Base-by-base conservation (phyloP, 116 monocot genomes). In the Iris pallida region DNA sequence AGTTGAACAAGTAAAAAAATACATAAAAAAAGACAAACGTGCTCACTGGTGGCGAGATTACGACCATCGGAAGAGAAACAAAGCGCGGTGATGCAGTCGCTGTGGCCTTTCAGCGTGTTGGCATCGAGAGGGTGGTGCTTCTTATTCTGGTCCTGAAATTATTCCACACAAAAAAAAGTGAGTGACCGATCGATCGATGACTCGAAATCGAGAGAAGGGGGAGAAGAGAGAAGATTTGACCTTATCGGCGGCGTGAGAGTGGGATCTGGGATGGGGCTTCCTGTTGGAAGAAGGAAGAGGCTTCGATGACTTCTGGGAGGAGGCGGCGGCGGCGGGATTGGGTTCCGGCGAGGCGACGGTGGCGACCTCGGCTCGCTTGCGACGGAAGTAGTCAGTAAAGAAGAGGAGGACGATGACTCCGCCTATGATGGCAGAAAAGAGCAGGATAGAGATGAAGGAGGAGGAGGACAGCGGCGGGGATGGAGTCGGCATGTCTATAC, bases 371-470 rank as follows among this genome's bases (percentile, higher is more conserved):
- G 89, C 79, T 8, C 85, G 68, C 76, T 87, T 85, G 58, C 85
- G 82, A 58, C 89, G 89, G 81, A 96, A 84, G 81, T 92, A 92
- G 44, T 87, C 83, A 17, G 89, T 82, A 65, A 96, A 71, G 75
- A 96, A 68, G 77, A 89, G 69, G 55, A 92, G 81, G 20, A 75
- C 79, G 49, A 96, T 72, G 49, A 73, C 83, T 52, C 71, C 89
- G 48, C 87, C 87, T 63, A 79, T 75, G 61, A 85, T 73, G 61
- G 78, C 81, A 14, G 87, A 87, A 70, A 93, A 73, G 89, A 61
- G 30, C 30, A 3, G 30, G 30, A 30, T 30, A 3, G 30, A 30
- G 30, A 30, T 20, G 59, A 74, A 71, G 42, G 82, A 57, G 46
- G 45, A 43, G 54, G 19, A 70, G 4, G 63, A 20, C 17, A 68